These are phyloP conservation scores for Penicillium sp. DNA, from an alignment of 2,329 filamentous ascomycete species.

Conservation along the genomic window DNA sequence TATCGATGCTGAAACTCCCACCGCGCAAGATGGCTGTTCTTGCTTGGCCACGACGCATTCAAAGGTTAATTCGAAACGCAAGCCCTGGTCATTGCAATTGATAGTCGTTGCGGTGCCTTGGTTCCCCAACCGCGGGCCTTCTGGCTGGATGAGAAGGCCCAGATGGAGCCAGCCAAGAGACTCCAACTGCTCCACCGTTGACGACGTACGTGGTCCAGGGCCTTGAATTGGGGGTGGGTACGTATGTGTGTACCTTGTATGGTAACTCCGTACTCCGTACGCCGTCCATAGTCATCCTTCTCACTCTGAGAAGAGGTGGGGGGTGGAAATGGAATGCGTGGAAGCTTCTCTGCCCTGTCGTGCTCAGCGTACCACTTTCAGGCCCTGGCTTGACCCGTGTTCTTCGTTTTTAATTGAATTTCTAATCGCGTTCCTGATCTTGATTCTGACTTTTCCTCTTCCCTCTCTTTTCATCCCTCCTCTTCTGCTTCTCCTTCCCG, in stretches of 20 bases:
- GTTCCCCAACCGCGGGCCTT: slow-evolving; percentile 6
- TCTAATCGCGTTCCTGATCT: slow-evolving; percentile 2
- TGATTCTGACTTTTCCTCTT: slow-evolving; percentile 7
- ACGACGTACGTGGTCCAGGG: slow-evolving; percentile 17
- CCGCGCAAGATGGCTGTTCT: neutral
- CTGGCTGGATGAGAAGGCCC: slow-evolving; percentile 12
- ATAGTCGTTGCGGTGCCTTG: slow-evolving; percentile 11
- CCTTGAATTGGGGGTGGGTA: neutral
- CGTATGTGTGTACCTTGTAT: neutral
- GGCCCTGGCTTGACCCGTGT: slow-evolving; percentile 1
- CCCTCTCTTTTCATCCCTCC: slow-evolving; percentile 8
- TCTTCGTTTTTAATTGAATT: slow-evolving; percentile 1
- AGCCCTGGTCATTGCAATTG: neutral
- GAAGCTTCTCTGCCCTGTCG: neutral
- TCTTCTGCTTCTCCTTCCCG: slow-evolving; percentile 1
- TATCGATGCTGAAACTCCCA: neutral
- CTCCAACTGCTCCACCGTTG: slow-evolving; percentile 23
- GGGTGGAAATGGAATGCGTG: neutral
- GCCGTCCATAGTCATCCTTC: too few species aligned
- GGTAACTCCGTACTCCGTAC: neutral
- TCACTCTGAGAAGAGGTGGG: neutral
- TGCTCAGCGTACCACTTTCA: neutral
- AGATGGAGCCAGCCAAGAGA: slow-evolving; percentile 18
- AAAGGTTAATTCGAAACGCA: neutral
- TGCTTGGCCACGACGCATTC: too few species aligned